phyloP scores from a whole-genome alignment of 305 asterid species.

The Nicotiana rustica region DNA sequence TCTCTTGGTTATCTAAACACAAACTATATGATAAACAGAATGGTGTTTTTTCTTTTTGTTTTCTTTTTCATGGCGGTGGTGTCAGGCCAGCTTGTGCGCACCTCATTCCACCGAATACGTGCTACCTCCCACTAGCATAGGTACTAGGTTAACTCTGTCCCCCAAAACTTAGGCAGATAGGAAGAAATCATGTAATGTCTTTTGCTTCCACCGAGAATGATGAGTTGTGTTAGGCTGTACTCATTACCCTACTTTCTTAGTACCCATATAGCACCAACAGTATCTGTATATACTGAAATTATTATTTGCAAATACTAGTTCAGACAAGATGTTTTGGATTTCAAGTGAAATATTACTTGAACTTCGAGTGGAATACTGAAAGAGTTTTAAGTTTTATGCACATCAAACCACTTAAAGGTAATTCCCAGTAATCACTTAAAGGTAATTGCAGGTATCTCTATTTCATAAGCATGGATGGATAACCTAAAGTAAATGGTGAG shows the following conservation, averaged over 20 bases:
- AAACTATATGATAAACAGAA: not conserved
- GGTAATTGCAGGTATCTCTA: too few species aligned
- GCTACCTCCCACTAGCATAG: too few species aligned
- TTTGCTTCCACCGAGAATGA: too few species aligned
- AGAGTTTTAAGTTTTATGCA: not conserved
- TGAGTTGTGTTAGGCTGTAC: not conserved
- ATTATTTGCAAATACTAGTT: not conserved
- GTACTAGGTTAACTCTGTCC: too few species aligned
- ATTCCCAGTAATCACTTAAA: too few species aligned
- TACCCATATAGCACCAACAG: not conserved
- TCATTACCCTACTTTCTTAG: not conserved
- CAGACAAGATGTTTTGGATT: not conserved
- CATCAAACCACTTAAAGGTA: not conserved
- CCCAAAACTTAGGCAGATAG: too few species aligned
- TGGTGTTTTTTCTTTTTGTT: not conserved
- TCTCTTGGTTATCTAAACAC: not conserved
- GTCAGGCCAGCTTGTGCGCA: too few species aligned
- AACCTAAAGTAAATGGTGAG: too few species aligned
- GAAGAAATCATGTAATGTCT: too few species aligned
- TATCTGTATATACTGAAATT: not conserved
- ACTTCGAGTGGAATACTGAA: not conserved
- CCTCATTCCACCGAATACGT: too few species aligned
- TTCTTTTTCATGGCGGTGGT: too few species aligned
- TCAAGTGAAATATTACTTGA: not conserved
- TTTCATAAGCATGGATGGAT: too few species aligned